phyloP scores from a whole-genome alignment of 2,329 filamentous ascomycete genomes.

The Metarhizium sp. region DNA sequence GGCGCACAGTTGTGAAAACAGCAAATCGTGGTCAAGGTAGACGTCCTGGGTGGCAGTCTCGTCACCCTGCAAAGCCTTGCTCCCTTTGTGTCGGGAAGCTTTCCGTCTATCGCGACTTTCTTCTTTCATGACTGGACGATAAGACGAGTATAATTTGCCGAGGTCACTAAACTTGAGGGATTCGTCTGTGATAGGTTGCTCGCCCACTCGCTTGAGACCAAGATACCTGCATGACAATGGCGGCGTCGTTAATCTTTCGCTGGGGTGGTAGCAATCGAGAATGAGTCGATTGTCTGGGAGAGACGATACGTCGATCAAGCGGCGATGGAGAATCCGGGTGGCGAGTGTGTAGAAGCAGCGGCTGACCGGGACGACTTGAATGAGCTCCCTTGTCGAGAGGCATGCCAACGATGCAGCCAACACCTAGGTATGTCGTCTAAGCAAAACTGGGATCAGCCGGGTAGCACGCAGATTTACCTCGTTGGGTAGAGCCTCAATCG shows the following conservation, averaged over 20 bases:
- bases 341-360: constrained; percentile 55
- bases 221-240: constrained; percentile 58
- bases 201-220: constrained; percentile 35
- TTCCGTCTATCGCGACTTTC: no score
- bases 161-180: constrained; percentile 12
- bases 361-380: constrained; percentile 49
- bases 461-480: no score
- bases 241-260: constrained; percentile 57
- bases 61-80: no score
- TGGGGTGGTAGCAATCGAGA: constrained; percentile 71
- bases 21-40: constrained; percentile 57
- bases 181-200: constrained; percentile 3
- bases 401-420: constrained; percentile 13
- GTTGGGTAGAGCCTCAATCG: no score
- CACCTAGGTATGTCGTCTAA: no score
- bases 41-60: constrained; percentile 45
- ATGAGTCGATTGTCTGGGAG: constrained; percentile 47
- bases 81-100: no score
- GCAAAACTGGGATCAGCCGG: no score
- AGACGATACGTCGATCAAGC: constrained; percentile 36
- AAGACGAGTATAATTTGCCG: no score
- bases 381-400: constrained; percentile 40
- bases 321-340: constrained; percentile 53
- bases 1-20: constrained; percentile 66
- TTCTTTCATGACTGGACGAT: no score